Evolutionary conservation across 2,329 filamentous ascomycete species (phyloP).

Genomic region (Arthrobotrys conoides): DNA sequence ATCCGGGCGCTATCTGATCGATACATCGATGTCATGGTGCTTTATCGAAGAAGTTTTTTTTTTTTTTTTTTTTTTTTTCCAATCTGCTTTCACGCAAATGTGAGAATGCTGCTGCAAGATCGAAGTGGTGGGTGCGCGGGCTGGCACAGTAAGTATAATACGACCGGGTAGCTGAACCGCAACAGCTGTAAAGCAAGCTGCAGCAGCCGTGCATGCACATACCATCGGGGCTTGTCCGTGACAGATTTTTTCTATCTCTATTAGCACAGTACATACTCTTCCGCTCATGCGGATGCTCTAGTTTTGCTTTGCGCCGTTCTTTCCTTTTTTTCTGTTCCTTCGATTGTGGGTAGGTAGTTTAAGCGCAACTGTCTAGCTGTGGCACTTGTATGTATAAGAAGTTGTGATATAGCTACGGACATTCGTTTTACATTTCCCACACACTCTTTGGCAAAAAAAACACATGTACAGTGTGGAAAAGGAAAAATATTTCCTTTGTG

Average conservation of each 20-base stretch:
- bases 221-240: slow-evolving; percentile 16
- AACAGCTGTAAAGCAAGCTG: slow-evolving; percentile 12
- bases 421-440: slow-evolving; percentile 26
- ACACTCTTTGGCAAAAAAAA: slow-evolving; percentile 24
- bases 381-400: slow-evolving; percentile 31
- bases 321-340: slow-evolving; percentile 11
- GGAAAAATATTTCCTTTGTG: slow-evolving; percentile 36
- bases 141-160: not conserved
- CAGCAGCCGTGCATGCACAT: slow-evolving; percentile 8
- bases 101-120: slow-evolving; percentile 25
- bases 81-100: slow-evolving; percentile 3
- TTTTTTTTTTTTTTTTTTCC: not conserved
- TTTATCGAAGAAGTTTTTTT: slow-evolving; percentile 1
- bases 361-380: slow-evolving; percentile 30
- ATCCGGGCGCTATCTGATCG: not conserved
- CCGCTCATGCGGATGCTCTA: slow-evolving; percentile 27
- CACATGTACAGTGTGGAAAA: not conserved
- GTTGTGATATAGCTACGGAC: slow-evolving; percentile 20
- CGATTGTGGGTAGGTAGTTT: slow-evolving; percentile 16
- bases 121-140: not conserved
- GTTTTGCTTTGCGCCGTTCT: not conserved
- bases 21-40: not conserved
- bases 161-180: slow-evolving; percentile 18
- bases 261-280: not conserved
- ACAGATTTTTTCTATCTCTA: slow-evolving; percentile 16